Evolutionary conservation across 2,329 filamentous ascomycete species (phyloP).

Genomic region (Cercospora sp.): DNA sequence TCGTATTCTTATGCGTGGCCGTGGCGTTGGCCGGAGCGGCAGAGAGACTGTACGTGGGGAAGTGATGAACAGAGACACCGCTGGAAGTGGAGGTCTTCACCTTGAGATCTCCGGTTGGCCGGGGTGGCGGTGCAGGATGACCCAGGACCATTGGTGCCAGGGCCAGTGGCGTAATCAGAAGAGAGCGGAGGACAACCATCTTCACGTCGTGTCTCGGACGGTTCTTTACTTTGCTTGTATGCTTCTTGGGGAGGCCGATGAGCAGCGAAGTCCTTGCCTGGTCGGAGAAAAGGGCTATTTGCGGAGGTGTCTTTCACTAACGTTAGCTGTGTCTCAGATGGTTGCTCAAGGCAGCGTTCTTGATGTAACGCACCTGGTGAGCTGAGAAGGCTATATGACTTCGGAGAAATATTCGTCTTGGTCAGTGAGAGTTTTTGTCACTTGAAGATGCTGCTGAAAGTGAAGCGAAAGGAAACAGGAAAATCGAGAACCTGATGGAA

Average conservation of each 20-base stretch:
- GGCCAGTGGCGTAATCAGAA: neutral
- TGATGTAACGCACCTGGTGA: neutral
- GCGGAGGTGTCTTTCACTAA: neutral
- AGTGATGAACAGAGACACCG: neutral
- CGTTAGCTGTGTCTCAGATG: neutral
- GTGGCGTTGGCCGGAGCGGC: no score
- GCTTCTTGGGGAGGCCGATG: neutral
- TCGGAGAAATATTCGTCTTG: no score
- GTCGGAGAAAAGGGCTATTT: neutral
- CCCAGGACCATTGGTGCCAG: neutral
- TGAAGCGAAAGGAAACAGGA: no score
- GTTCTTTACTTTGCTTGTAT: no score
- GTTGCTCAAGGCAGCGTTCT: neutral
- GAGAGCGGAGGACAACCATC: neutral
- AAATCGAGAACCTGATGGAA: no score
- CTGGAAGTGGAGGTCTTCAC: neutral
- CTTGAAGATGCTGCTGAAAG: no score
- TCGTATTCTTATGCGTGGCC: no score
- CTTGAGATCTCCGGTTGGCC: neutral
- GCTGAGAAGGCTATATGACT: neutral
- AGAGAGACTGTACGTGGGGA: no score
- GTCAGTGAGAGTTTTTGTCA: no score
- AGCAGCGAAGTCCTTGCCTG: neutral
- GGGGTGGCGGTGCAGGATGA: neutral
- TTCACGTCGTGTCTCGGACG: neutral